Conservation (phyloP, 129 eudicot genomes). For the Logfia minima region DNA sequence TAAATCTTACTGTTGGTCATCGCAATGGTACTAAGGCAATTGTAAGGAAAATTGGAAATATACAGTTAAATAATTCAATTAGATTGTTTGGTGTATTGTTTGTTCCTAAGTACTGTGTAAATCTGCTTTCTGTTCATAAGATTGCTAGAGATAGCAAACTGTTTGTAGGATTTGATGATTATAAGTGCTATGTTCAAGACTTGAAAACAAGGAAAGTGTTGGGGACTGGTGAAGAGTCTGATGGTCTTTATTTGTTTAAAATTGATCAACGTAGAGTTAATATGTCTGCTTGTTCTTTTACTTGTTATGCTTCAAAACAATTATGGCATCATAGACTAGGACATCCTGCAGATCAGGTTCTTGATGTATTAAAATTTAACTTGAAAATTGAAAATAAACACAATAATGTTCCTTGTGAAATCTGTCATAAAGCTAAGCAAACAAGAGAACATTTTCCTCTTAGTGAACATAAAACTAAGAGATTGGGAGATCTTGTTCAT, state of each 20-base stretch:
- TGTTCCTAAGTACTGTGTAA: neutral
- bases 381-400: neutral
- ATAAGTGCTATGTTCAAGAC: too few species aligned
- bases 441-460: neutral
- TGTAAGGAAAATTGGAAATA: neutral
- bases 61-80: neutral
- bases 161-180: too few species aligned
- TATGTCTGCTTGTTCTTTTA: too few species aligned
- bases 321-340: neutral
- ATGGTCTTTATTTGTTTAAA: too few species aligned
- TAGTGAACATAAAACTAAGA: neutral
- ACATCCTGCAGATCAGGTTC: neutral
- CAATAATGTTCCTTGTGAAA: neutral
- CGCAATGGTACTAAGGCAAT: neutral
- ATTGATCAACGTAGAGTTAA: neutral
- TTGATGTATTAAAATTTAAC: neutral
- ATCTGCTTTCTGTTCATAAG: neutral
- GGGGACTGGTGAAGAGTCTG: too few species aligned
- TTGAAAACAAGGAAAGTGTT: too few species aligned
- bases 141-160: too few species aligned
- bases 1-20: neutral
- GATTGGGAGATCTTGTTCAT: neutral
- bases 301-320: neutral
- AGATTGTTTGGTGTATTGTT: neutral
- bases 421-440: neutral